phyloP scores from a whole-genome alignment of 345 rosid genomes.

The Salix exigua region DNA sequence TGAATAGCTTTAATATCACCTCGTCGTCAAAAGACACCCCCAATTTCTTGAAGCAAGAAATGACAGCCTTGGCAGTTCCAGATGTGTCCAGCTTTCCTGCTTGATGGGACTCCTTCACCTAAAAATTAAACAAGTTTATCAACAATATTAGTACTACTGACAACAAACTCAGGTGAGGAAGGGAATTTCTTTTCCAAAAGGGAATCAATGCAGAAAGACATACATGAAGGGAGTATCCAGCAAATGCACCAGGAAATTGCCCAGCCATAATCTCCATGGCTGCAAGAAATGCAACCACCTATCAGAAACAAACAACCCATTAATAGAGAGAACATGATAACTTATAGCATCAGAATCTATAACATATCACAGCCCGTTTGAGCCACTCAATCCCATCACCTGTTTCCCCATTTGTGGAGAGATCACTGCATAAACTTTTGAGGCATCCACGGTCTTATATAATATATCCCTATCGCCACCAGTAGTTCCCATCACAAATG shows the following conservation, averaged over 20 bases:
- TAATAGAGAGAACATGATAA: constrained; percentile 16
- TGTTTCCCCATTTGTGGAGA: constrained; percentile 99
- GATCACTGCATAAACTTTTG: constrained; percentile 77
- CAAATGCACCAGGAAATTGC: constrained; percentile 92
- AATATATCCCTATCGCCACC: constrained; percentile 77
- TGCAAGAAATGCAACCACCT: constrained; percentile 97
- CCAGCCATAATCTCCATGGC: constrained; percentile 98
- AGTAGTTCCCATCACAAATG: constrained; percentile 96
- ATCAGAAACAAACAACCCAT: constrained; percentile 17
- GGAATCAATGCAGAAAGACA: not conserved
- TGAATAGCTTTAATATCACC: constrained; percentile 29
- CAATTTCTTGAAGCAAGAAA: constrained; percentile 85
- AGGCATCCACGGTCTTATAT: constrained; percentile 61
- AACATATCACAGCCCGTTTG: not conserved
- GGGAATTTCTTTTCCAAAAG: not conserved
- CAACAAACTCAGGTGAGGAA: not conserved
- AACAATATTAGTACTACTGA: not conserved
- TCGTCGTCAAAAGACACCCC: constrained; percentile 80
- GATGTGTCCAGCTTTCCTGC: constrained; percentile 83
- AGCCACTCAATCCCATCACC: constrained; percentile 32
- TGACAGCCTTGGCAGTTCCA: constrained; percentile 94
- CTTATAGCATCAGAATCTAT: not conserved
- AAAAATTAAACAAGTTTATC: constrained; percentile 4
- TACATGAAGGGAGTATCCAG: constrained; percentile 86
- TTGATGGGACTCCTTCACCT: constrained; percentile 99